Percentiles rank a stretch among this genome's conserved stretches.
These are phyloP conservation scores for Monascus ruber DNA, from an alignment of 2,329 filamentous ascomycete genomes.

Conservation along the genomic window DNA sequence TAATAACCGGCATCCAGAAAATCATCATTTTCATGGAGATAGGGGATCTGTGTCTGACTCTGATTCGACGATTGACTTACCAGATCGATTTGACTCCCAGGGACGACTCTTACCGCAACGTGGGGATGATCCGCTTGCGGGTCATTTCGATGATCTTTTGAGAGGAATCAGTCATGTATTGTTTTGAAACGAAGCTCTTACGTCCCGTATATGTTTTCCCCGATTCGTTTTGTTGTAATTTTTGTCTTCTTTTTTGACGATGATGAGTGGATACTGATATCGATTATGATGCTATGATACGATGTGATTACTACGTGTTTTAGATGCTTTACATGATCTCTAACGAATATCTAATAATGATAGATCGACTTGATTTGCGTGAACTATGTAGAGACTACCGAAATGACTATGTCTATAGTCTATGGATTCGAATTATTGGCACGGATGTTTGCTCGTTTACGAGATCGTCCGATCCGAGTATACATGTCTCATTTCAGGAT, in stretches of 20 bases:
- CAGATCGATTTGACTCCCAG: constrained; percentile 32
- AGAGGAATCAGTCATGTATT: constrained; percentile 17
- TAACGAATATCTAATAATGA: too few relatives aligned
- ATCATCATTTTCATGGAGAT: constrained; percentile 4
- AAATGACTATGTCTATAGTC: too few relatives aligned
- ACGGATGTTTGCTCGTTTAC: too few relatives aligned
- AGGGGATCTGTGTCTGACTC: constrained; percentile 20
- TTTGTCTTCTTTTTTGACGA: neutral
- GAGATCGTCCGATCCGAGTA: too few relatives aligned
- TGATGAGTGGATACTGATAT: neutral
- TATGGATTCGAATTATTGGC: too few relatives aligned
- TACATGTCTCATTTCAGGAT: too few relatives aligned
- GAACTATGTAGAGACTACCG: too few relatives aligned
- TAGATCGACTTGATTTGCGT: too few relatives aligned
- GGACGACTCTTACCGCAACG: constrained; percentile 25
- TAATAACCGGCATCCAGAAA: neutral
- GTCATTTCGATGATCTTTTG: constrained; percentile 26
- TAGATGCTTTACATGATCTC: too few relatives aligned
- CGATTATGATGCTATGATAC: neutral
- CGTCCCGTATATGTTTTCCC: constrained; percentile 1
- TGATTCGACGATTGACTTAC: constrained; percentile 34
- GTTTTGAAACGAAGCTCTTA: constrained; percentile 5
- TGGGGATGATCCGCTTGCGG: constrained; percentile 22
- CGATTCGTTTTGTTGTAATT: neutral
- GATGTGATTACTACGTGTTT: neutral